Evolutionary conservation across 2,329 filamentous ascomycete genomes (phyloP), one percentile per base, ranked within the genome.

Genomic region (Macrophomina phaseolina): DNA sequence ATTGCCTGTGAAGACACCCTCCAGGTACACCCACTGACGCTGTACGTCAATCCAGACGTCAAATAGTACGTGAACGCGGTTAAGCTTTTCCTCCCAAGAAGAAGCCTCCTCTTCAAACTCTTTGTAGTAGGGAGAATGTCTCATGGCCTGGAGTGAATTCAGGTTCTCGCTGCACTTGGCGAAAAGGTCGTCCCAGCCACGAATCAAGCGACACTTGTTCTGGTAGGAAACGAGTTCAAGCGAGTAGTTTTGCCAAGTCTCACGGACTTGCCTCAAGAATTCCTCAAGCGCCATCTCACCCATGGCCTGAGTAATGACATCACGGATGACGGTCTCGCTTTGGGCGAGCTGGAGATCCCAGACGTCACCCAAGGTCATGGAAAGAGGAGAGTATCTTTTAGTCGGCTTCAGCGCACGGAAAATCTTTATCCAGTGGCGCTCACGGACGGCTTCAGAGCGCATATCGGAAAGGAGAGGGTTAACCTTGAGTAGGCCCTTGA

Each of bases 11-110:
- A 99, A 99, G 40, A 99, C 95, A 71, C 95, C 95, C 81, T 99
- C 96, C 5, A 99, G 87, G 78, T 99, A 99, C 7, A 99, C 95
- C 95, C 95, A 99, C 81, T 99, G 95, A 69, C 96, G 91, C 79
- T 99, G 95, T n/a, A 99, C 96, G 80, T 99, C 96, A 73, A 99
- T 99, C 96, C 96, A 99, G 16, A 99, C 94, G 78, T 99, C 95
- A 75, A 99, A 99, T 9, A 99, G 86, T 16, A 99, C 93, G 76
- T 99, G 95, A 2, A 99, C 93, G 53, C 95, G 89, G 78, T 98
- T 99, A 32, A 99, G 86, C 78, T 97, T 97, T 80, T 99, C 96
- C 80, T 99, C 96, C 95, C 95, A 99, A 0, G 91, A 88, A 0
- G 93, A 91, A 6, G 96, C 96, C 73, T 99, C 95, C 73, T 99